Conservation (phyloP, 2,329 filamentous ascomycete genomes). For the Hypoxylon rubiginosum region DNA sequence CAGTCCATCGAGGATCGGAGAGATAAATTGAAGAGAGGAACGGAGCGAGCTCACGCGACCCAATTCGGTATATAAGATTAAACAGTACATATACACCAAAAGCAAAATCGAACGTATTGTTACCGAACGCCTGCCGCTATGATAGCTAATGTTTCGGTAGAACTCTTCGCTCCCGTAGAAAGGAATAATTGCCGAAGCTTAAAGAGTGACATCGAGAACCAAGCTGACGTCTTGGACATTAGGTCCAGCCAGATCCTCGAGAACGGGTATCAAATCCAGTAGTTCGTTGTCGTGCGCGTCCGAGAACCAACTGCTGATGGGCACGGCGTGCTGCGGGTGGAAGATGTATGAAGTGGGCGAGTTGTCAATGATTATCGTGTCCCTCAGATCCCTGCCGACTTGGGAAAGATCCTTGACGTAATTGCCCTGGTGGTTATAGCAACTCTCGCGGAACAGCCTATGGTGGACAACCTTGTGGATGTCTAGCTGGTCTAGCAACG, state of each 20-base stretch:
- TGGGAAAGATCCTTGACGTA: conserved; percentile 99
- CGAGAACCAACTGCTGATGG: conserved; percentile 99
- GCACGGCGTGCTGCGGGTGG: conserved; percentile 97
- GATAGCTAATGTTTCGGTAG: conserved; percentile 53
- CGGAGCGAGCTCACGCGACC: conserved; percentile 34
- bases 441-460: conserved; percentile 95
- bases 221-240: conserved; percentile 97
- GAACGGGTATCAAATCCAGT: conserved; percentile 95
- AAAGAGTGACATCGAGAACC: conserved; percentile 91
- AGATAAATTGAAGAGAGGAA: conserved; percentile 22
- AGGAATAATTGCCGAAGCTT: conserved; percentile 56
- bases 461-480: conserved; percentile 98
- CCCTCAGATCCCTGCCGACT: conserved; percentile 92
- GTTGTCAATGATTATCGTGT: conserved; percentile 99
- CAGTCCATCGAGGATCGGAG: conserved; percentile 29
- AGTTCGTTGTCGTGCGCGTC: conserved; percentile 99
- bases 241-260: conserved; percentile 91
- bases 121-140: conserved; percentile 69
- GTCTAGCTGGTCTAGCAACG: conserved; percentile 93
- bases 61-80: conserved; percentile 62
- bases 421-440: conserved; percentile 99
- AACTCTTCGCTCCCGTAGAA: conserved; percentile 45
- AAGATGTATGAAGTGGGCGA: conserved; percentile 99
- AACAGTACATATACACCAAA: conserved; percentile 66
- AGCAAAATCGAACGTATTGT: conserved; percentile 63